These are phyloP conservation scores for Quercus berberidifolia DNA, from an alignment of 306 rosid species.

Conservation along the genomic window DNA sequence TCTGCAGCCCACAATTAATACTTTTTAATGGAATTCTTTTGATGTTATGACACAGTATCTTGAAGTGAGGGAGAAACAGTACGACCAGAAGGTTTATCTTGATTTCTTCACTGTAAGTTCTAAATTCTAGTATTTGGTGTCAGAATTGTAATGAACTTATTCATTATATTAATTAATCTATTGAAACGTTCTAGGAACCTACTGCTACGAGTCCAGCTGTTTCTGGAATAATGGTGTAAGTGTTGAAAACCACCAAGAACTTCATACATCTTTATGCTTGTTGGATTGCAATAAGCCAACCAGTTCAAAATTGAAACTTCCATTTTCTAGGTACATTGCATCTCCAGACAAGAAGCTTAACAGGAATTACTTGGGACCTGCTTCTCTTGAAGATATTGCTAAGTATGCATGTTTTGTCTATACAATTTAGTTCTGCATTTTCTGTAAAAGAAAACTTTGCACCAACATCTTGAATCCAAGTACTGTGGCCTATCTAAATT, in stretches of 20 bases:
- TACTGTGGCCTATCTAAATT: slow-evolving; percentile 4
- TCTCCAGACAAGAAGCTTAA: slow-evolving; percentile 68
- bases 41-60: slow-evolving; percentile 44
- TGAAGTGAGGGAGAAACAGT: slow-evolving; percentile 94
- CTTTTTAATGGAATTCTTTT: slow-evolving; percentile 1
- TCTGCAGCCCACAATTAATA: not conserved
- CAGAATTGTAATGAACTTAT: not conserved
- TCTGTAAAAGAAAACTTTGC: not conserved
- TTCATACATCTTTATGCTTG: slow-evolving; percentile 11
- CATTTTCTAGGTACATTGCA: slow-evolving; percentile 66
- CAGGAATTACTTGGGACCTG: slow-evolving; percentile 81
- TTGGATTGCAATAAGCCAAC: slow-evolving; percentile 11
- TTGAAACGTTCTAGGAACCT: slow-evolving; percentile 48
- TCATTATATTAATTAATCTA: not conserved
- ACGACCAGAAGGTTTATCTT: slow-evolving; percentile 70
- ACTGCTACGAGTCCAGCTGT: slow-evolving; percentile 48
- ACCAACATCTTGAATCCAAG: not conserved
- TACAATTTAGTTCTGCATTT: slow-evolving; percentile 7
- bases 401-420: slow-evolving; percentile 43
- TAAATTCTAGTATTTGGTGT: not conserved
- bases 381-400: slow-evolving; percentile 68
- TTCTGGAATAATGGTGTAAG: slow-evolving; percentile 86
- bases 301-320: slow-evolving; percentile 9
- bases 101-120: slow-evolving; percentile 79
- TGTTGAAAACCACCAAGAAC: slow-evolving; percentile 14